Conservation (phyloP, 768 basidiomycete genomes). For the Cubamyces lactineus region DNA sequence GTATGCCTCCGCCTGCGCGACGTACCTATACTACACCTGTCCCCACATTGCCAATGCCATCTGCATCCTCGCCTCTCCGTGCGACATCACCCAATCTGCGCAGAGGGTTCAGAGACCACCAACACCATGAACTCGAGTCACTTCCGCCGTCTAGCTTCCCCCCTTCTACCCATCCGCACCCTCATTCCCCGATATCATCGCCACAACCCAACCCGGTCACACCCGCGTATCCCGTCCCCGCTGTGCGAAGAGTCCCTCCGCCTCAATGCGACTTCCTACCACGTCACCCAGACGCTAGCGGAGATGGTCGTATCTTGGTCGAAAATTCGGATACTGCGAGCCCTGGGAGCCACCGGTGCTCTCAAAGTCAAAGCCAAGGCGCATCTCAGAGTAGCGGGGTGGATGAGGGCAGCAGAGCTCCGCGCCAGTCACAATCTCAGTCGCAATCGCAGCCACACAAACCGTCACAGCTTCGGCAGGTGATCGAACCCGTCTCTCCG, state of each 20-base stretch:
- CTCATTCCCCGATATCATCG: slow-evolving; percentile 8
- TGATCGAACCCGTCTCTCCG: slow-evolving; percentile 26
- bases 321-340: slow-evolving; percentile 21
- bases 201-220: background rate
- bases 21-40: background rate
- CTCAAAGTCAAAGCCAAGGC: slow-evolving; percentile 11
- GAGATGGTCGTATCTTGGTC: slow-evolving; percentile 18
- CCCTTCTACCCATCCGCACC: background rate
- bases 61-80: slow-evolving; percentile 12
- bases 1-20: slow-evolving; percentile 11
- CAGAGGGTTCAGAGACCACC: background rate
- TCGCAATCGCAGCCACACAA: slow-evolving; percentile 31
- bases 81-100: background rate
- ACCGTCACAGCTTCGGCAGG: slow-evolving; percentile 56
- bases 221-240: background rate
- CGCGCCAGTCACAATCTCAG: background rate
- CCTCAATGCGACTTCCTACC: slow-evolving; percentile 2
- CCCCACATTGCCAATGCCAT: background rate
- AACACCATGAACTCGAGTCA: background rate
- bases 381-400: background rate
- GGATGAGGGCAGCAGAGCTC: slow-evolving; percentile 34
- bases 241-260: slow-evolving; percentile 10
- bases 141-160: slow-evolving; percentile 18
- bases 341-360: slow-evolving; percentile 12
- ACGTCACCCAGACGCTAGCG: slow-evolving; percentile 18